Conservation (phyloP, 2,329 filamentous ascomycete genomes). For the Penicillium sp. region DNA sequence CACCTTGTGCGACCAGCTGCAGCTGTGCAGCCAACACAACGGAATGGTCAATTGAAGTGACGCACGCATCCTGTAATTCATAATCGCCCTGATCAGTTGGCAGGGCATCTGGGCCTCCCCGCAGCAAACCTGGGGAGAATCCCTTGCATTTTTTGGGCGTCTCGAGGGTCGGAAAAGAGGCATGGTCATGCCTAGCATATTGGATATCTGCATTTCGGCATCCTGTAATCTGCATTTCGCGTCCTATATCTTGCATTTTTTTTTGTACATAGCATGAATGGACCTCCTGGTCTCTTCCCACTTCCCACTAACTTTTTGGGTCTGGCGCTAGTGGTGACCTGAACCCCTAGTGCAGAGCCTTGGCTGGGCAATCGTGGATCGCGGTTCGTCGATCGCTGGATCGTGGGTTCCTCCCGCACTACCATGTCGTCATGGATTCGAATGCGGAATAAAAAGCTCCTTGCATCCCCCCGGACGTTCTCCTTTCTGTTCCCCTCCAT, state of each 20-base stretch:
- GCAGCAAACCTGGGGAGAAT: conserved; percentile 1
- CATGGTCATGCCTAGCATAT: conserved; percentile 7
- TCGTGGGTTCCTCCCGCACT: conserved; percentile 7
- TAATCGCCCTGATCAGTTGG: conserved; percentile 15
- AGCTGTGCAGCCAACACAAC: too few species aligned
- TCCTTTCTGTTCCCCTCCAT: conserved; percentile 4
- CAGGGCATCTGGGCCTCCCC: conserved; percentile 5
- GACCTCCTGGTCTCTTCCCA: background rate
- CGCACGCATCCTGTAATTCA: conserved; percentile 19
- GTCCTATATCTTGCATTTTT: background rate
- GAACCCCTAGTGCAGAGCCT: conserved; percentile 7
- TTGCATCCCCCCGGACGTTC: conserved; percentile 9
- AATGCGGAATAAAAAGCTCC: conserved; percentile 15
- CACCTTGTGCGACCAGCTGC: too few species aligned
- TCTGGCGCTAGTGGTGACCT: background rate
- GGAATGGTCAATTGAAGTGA: background rate
- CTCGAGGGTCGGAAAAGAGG: conserved; percentile 6
- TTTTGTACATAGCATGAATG: background rate
- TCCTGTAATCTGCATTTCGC: too few species aligned
- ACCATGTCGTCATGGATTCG: conserved; percentile 23
- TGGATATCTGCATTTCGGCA: too few species aligned
- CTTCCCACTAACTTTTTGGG: background rate
- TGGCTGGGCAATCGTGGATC: conserved; percentile 4
- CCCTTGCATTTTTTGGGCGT: conserved; percentile 20
- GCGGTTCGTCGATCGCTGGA: conserved; percentile 2